These are phyloP conservation scores for Penicillium canescens DNA, from an alignment of 495 filamentous ascomycete species.

Conservation along the genomic window DNA sequence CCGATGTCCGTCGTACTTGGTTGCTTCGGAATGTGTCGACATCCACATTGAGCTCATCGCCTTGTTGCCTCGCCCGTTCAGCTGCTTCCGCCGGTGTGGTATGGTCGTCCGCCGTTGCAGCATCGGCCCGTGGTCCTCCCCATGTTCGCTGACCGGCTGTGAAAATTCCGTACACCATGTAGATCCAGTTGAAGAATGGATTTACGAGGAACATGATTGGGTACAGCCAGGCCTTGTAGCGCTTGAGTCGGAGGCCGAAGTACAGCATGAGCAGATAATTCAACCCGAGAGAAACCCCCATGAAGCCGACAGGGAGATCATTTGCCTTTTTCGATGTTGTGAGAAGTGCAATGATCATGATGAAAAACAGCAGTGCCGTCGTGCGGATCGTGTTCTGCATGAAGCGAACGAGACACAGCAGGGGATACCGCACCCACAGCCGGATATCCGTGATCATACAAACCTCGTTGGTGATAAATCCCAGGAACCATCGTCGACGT, in stretches of 20 bases:
- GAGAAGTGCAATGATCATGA: constrained; percentile 85
- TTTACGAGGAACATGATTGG: constrained; percentile 95
- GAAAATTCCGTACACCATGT: constrained; percentile 88
- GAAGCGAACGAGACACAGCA: constrained; percentile 86
- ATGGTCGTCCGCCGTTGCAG: constrained; percentile 73
- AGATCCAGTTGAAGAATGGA: constrained; percentile 98
- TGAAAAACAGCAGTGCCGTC: constrained; percentile 92
- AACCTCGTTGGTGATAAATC: constrained; percentile 97
- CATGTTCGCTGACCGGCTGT: constrained; percentile 95
- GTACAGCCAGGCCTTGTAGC: constrained; percentile 93
- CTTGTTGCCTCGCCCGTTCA: constrained; percentile 72
- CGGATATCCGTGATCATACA: constrained; percentile 97
- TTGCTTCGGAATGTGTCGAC: constrained; percentile 85
- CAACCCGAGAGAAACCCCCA: constrained; percentile 89
- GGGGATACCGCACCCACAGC: constrained; percentile 88
- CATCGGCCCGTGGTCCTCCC: constrained; percentile 94
- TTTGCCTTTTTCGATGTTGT: constrained; percentile 76
- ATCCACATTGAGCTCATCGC: constrained; percentile 90
- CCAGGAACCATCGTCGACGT: constrained; percentile 93
- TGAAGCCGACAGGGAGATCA: constrained; percentile 89
- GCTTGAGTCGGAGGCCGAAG: constrained; percentile 81
- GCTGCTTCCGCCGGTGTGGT: constrained; percentile 85
- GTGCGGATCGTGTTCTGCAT: constrained; percentile 97
- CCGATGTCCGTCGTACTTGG: constrained; percentile 46
- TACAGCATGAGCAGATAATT: constrained; percentile 98